A percentile compares a stretch with the other conserved stretches of the same genome.
These are phyloP conservation scores for Panus rudis DNA, from an alignment of 768 basidiomycete species.

Conservation along the genomic window DNA sequence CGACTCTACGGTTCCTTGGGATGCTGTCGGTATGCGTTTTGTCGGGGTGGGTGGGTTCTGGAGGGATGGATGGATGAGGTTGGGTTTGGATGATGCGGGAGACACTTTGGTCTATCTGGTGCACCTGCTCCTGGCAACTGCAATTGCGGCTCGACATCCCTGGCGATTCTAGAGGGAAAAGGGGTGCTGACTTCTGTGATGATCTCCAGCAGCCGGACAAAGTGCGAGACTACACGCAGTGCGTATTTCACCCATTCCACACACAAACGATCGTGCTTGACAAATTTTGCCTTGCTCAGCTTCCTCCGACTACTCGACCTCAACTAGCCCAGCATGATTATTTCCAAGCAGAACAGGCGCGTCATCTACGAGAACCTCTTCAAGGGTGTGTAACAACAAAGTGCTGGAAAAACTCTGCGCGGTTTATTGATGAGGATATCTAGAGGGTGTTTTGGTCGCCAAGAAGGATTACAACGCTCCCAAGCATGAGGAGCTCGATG, in stretches of 20 bases:
- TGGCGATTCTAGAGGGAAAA: too few species aligned
- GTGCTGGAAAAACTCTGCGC: not conserved
- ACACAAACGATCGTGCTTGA: not conserved
- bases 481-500: slow-evolving; percentile 84
- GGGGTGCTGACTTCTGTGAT: slow-evolving; percentile 17
- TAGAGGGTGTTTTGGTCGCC: slow-evolving; percentile 98
- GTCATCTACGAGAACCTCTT: slow-evolving; percentile 99
- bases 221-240: slow-evolving; percentile 33
- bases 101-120: too few species aligned
- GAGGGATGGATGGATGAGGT: slow-evolving; percentile 28
- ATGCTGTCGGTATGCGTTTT: not conserved
- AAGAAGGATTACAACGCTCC: slow-evolving; percentile 99
- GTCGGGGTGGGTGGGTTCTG: slow-evolving; percentile 7
- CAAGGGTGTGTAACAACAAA: slow-evolving; percentile 66
- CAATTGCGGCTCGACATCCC: too few species aligned
- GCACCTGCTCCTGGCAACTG: too few species aligned
- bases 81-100: slow-evolving; percentile 27
- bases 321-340: slow-evolving; percentile 72
- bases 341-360: slow-evolving; percentile 91
- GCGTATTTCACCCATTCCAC: slow-evolving; percentile 13
- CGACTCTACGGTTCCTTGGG: slow-evolving; percentile 3
- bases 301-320: slow-evolving; percentile 23
- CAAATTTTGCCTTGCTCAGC: slow-evolving; percentile 13
- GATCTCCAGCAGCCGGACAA: slow-evolving; percentile 23
- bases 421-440: not conserved